These are phyloP conservation scores for Fagopyrum tataricum DNA, from an alignment of 148 eudicot genomes.

Conservation along the genomic window DNA sequence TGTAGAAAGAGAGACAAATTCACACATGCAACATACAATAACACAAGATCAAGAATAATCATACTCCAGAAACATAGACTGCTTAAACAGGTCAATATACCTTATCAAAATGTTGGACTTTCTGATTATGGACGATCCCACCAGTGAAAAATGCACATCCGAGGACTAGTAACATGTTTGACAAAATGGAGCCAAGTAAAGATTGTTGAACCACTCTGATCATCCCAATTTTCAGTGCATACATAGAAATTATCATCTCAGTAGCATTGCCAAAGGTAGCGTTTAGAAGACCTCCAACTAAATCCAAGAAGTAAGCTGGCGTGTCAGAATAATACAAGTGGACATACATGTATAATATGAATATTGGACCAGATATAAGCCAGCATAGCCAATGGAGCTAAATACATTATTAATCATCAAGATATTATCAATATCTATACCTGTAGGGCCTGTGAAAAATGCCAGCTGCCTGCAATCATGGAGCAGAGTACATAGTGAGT, in stretches of 20 bases:
- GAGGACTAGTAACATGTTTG: conserved; percentile 88
- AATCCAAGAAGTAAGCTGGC: conserved; percentile 25
- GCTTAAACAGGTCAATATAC: conserved; percentile 22
- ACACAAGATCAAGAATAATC: background rate
- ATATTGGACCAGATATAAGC: background rate
- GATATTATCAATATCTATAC: conserved; percentile 23
- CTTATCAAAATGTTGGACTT: conserved; percentile 73
- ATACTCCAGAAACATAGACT: background rate
- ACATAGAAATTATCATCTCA: conserved; percentile 93
- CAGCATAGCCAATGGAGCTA: background rate
- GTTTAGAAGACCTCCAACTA: conserved; percentile 96
- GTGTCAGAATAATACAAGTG: conserved; percentile 16
- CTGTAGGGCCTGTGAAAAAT: conserved; percentile 79
- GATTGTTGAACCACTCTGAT: conserved; percentile 94
- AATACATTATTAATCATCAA: no score
- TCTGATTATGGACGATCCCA: conserved; percentile 60
- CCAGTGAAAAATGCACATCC: conserved; percentile 97
- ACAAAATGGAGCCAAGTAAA: conserved; percentile 82
- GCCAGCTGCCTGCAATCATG: conserved; percentile 78
- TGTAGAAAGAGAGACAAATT: conserved; percentile 18
- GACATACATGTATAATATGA: background rate
- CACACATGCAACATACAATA: background rate
- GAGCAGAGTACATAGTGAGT: conserved; percentile 10
- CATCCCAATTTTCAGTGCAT: conserved; percentile 85
- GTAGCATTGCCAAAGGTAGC: conserved; percentile 98